These are phyloP conservation scores for Conringia planisiliqua DNA, from an alignment of 345 rosid species.

Conservation along the genomic window DNA sequence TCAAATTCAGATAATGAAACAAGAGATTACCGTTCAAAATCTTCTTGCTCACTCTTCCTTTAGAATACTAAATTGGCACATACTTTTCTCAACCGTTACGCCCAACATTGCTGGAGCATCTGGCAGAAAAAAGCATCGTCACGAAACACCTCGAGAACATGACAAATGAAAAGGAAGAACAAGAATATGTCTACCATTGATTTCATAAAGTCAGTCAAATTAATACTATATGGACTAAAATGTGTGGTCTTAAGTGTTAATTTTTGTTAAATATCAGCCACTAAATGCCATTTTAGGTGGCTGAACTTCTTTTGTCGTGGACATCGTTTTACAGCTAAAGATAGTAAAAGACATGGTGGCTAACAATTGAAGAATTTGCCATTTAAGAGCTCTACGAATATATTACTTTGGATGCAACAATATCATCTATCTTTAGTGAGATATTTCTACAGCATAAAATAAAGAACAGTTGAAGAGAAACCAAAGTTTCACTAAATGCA, in stretches of 20 bases:
- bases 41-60: conserved; percentile 38
- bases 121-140: conserved; percentile 17
- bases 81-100: conserved; percentile 70
- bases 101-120: conserved; percentile 42
- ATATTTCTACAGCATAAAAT: background rate
- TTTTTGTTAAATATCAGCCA: conserved; percentile 29
- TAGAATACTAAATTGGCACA: conserved; percentile 22
- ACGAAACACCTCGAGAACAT: conserved; percentile 37
- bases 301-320: conserved; percentile 36
- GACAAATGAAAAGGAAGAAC: conserved; percentile 23
- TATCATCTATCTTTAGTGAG: background rate
- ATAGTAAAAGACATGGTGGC: conserved; percentile 19
- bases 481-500: background rate
- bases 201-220: conserved; percentile 11
- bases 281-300: conserved; percentile 36
- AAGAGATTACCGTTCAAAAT: conserved; percentile 32
- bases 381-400: conserved; percentile 5
- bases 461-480: background rate
- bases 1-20: conserved; percentile 16
- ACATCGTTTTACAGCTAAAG: conserved; percentile 24
- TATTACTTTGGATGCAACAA: conserved; percentile 2
- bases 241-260: conserved; percentile 13
- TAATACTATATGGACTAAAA: conserved; percentile 21
- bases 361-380: conserved; percentile 10
- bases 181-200: conserved; percentile 21